A percentile compares a stretch with the other conserved stretches of the same genome.
phyloP scores from a whole-genome alignment of 2,329 filamentous ascomycete species.

The Trichoderma sp. region DNA sequence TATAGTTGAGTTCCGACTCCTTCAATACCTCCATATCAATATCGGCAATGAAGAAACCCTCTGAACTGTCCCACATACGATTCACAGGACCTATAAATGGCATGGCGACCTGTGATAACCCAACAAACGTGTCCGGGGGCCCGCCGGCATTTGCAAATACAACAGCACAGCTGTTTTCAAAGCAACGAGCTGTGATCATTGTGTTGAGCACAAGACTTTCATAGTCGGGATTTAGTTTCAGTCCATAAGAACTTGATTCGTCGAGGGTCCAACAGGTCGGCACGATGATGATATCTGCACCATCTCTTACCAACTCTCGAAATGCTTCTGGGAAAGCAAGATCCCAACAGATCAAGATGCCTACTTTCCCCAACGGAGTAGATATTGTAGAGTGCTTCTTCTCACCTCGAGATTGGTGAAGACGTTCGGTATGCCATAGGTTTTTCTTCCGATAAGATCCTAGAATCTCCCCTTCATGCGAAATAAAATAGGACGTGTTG shows the following conservation, averaged over 20 bases:
- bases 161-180: background rate
- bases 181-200: background rate
- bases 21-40: background rate
- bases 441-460: background rate
- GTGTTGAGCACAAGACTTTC: background rate
- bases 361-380: background rate
- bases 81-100: background rate
- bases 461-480: background rate
- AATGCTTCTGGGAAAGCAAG: background rate
- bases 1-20: background rate
- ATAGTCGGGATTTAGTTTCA: background rate
- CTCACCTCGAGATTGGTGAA: background rate
- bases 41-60: background rate
- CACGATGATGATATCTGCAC: background rate
- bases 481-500: background rate
- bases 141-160: background rate
- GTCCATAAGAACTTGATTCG: background rate
- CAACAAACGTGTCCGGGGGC: background rate
- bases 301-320: background rate
- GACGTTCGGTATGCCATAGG: background rate
- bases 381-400: background rate
- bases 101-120: background rate
- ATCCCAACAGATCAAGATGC: background rate
- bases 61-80: background rate
- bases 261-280: background rate